Percentiles rank a stretch among this genome's conserved stretches.
Conservation (phyloP, 345 rosid genomes). For the Nephelium lappaceum region DNA sequence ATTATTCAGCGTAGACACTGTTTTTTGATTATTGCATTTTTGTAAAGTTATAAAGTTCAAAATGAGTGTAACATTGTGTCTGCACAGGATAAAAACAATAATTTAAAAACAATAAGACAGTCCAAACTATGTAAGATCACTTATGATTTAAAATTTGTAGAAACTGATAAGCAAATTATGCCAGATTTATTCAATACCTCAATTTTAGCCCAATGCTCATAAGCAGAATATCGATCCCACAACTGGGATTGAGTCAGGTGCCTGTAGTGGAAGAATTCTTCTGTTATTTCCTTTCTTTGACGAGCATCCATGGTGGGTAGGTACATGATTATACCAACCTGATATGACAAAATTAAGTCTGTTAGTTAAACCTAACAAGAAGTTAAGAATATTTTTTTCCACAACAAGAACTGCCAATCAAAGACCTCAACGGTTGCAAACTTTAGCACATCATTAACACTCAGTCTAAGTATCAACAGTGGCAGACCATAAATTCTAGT, state of each 20-base stretch:
- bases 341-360: conserved; percentile 10
- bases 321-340: conserved; percentile 99
- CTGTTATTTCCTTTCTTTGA: conserved; percentile 93
- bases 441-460: background rate
- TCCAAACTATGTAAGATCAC: background rate
- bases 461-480: background rate
- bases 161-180: conserved; percentile 10
- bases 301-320: conserved; percentile 93
- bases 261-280: conserved; percentile 89
- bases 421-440: background rate
- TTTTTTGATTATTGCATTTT: background rate
- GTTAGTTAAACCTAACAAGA: background rate
- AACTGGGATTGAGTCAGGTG: conserved; percentile 59
- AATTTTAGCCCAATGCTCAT: conserved; percentile 97
- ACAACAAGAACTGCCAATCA: background rate
- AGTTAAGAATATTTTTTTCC: background rate
- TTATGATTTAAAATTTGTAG: background rate
- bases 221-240: conserved; percentile 86
- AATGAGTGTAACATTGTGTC: background rate
- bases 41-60: background rate
- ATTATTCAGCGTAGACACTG: background rate
- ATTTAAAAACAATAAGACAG: background rate
- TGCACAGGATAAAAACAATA: background rate
- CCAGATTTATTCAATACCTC: conserved; percentile 59
- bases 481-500: background rate